A percentile compares a stretch with the other conserved stretches of the same genome.
Evolutionary conservation across 208 protist species (phyloP).

Genomic region (Trypanosoma mega): DNA sequence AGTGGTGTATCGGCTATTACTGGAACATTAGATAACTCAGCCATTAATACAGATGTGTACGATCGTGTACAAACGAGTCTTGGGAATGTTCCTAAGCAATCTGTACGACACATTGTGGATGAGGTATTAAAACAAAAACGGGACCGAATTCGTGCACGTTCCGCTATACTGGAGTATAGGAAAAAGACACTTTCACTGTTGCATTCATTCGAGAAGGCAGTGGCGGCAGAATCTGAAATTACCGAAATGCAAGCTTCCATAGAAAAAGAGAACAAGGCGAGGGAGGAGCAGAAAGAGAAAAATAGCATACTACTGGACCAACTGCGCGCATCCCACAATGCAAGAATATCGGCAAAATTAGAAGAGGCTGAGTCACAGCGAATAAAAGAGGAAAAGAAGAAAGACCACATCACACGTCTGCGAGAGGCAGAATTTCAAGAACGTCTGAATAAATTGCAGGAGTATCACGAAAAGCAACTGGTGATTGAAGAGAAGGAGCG

Average conservation of each 20-base stretch:
- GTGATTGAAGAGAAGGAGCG: constrained; percentile 48
- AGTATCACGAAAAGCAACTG: constrained; percentile 38
- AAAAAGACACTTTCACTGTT: constrained; percentile 24
- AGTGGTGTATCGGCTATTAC: background rate
- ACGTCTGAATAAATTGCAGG: constrained; percentile 45
- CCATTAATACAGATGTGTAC: constrained; percentile 21
- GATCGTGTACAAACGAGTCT: constrained; percentile 27
- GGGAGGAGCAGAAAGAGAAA: constrained; percentile 27
- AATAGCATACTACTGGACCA: constrained; percentile 10
- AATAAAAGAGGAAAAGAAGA: constrained; percentile 36
- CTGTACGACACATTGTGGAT: constrained; percentile 16
- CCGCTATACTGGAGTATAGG: constrained; percentile 23
- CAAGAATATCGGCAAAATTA: constrained; percentile 28
- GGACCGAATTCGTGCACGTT: constrained; percentile 9
- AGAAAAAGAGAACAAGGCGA: constrained; percentile 27
- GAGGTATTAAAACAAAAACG: constrained; percentile 21
- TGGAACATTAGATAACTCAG: background rate
- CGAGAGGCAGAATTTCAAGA: constrained; percentile 47
- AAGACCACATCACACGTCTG: constrained; percentile 13
- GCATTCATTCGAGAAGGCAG: constrained; percentile 23
- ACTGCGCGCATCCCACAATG: constrained; percentile 28
- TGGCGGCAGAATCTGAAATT: constrained; percentile 19
- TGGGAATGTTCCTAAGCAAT: constrained; percentile 6
- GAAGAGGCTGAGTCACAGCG: constrained; percentile 33
- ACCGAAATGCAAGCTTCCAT: constrained; percentile 20